Conservation (phyloP, 441 rosid genomes). For the Syzygium syzygioides region DNA sequence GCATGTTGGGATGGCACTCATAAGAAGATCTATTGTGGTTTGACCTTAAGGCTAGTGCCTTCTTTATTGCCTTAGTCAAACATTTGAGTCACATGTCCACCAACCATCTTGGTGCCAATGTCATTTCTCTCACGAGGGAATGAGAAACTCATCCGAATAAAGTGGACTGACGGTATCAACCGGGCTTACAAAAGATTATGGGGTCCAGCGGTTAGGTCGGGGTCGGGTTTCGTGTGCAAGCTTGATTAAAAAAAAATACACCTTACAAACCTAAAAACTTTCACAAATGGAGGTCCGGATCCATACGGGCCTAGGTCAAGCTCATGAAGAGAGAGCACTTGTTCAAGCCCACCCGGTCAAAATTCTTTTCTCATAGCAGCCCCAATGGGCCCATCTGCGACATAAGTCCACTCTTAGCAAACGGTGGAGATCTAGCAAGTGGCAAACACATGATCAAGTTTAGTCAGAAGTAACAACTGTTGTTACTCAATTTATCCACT, state of each 20-base stretch:
- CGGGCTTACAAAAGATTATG: neutral
- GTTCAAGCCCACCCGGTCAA: neutral
- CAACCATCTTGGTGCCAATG: neutral
- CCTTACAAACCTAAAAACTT: neutral
- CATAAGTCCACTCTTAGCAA: neutral
- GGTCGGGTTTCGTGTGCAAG: neutral
- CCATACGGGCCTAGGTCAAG: neutral
- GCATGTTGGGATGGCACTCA: neutral
- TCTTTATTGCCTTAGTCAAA: neutral
- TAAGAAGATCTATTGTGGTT: neutral
- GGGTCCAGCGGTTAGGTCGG: accelerated
- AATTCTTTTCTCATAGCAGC: too few species aligned
- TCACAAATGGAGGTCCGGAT: neutral
- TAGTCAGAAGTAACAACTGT: neutral
- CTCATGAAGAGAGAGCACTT: neutral
- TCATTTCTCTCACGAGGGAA: neutral
- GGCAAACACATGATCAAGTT: neutral
- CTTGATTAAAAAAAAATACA: neutral
- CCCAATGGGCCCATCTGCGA: neutral
- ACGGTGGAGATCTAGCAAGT: neutral
- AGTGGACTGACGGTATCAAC: neutral
- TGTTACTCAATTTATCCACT: neutral
- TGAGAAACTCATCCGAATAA: neutral
- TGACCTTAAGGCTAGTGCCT: neutral
- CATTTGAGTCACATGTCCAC: neutral